Base-by-base conservation (phyloP, 345 rosid species). In the Lepidium africanum region DNA sequence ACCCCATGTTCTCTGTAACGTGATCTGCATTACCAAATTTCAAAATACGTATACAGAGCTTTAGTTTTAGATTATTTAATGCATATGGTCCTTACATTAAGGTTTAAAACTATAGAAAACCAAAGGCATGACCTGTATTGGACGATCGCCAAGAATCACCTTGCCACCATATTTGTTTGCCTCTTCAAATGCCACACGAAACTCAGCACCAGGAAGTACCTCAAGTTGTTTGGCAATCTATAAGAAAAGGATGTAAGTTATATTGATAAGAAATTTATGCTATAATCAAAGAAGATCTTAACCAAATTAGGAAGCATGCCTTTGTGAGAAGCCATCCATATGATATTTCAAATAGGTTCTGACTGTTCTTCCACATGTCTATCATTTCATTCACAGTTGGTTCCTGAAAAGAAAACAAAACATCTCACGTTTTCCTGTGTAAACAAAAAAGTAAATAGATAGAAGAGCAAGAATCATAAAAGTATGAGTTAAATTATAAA, bases 131-230 rank as follows among this genome's bases (percentile, higher is more conserved):
- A 25, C 99, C 84, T 90, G 83, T 32, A 91, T 91, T 19, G 96
- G 96, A 53, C 99, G 97, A 86, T 94, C 99, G 68, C 99, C 99
- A 61, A 91, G 91, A 64, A 89, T 65, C 59, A 91, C 95, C 76
- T 78, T 85, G 60, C 89, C 88, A 60, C 86, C 88, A 80, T 91
- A 87, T 63, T 86, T 83, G 71, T 50, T 78, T 32, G 99, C 99
- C 81, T 89, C 97, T 81, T 94, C 91, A 83, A 33, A 87, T 48
- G 93, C 99, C 76, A 87, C 91, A 57, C 95, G 96, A 75, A 94
- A 91, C 77, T 91, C 99, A 55, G 95, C 82, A 36, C 96, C 97
- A 72, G 99, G 97, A 64, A 86, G 78, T 68, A 86, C 95, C 63
- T 91, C 95, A 35, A 94, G 91, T 82, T 77, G 77, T 64, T 81